Evolutionary conservation across 306 rosid genomes (phyloP).

Genomic region (Bauhinia variegata): DNA sequence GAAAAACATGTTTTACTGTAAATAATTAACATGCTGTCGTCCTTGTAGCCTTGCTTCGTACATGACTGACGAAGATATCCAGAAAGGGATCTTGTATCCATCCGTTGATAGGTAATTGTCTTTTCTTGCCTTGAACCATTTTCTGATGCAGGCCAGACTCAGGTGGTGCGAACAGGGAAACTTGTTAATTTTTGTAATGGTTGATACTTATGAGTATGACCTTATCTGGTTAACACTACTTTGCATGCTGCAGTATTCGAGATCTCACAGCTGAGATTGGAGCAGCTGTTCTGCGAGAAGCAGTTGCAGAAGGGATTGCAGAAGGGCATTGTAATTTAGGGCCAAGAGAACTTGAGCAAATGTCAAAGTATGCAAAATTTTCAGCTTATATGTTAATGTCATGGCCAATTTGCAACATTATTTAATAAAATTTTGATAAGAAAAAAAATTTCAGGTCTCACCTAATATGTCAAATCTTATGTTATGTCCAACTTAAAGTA

Average conservation of each 20-base stretch:
- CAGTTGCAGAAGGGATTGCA: slow-evolving; percentile 76
- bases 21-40: slow-evolving; percentile 48
- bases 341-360: slow-evolving; percentile 59
- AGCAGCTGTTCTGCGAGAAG: slow-evolving; percentile 83
- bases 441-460: no score
- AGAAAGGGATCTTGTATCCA: slow-evolving; percentile 80
- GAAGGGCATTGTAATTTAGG: slow-evolving; percentile 80
- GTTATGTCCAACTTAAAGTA: no score
- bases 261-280: slow-evolving; percentile 83
- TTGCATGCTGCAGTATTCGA: slow-evolving; percentile 67
- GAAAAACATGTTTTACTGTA: slow-evolving; percentile 9
- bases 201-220: slow-evolving; percentile 25
- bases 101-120: slow-evolving; percentile 68
- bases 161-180: not conserved
- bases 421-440: no score
- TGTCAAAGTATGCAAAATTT: slow-evolving; percentile 69
- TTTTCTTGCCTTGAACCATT: slow-evolving; percentile 6
- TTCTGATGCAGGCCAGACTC: not conserved
- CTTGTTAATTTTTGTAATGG: not conserved
- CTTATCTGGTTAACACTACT: slow-evolving; percentile 29
- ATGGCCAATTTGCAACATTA: no score
- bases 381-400: slow-evolving; percentile 1
- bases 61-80: slow-evolving; percentile 81
- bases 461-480: no score
- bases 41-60: slow-evolving; percentile 87